phyloP scores from a whole-genome alignment of 441 rosid species.

The Flueggea neowawraea region DNA sequence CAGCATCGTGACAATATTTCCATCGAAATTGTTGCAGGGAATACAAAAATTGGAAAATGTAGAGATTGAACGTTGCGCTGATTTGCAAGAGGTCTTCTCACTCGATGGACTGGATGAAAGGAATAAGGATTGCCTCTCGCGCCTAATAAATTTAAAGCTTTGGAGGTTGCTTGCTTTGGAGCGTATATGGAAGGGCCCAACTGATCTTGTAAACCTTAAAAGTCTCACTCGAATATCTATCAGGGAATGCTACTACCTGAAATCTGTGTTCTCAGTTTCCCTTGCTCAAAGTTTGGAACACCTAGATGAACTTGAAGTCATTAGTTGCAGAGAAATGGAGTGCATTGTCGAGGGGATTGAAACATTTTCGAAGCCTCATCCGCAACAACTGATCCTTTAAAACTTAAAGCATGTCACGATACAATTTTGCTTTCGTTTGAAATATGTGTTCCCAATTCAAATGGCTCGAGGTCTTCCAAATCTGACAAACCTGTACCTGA shows the following conservation, averaged over 20 bases:
- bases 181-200: slow-evolving; percentile 13
- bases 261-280: slow-evolving; percentile 6
- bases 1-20: background rate
- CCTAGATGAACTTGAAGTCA: slow-evolving; percentile 4
- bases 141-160: background rate
- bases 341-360: background rate
- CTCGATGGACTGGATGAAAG: slow-evolving; percentile 1
- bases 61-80: background rate
- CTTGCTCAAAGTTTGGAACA: slow-evolving; percentile 9
- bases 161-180: background rate
- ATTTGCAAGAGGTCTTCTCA: slow-evolving; percentile 7
- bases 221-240: background rate
- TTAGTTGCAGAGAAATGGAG: background rate
- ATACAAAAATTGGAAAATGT: background rate
- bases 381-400: background rate
- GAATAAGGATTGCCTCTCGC: background rate
- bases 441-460: background rate
- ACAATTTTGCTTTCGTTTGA: background rate
- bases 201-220: slow-evolving; percentile 1
- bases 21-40: background rate
- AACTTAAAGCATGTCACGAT: slow-evolving; percentile 6
- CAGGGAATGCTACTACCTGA: background rate
- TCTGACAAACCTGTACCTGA: background rate
- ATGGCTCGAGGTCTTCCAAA: background rate
- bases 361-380: background rate